A percentile compares a stretch with the other conserved stretches of the same genome.
Conservation (phyloP, 2,329 filamentous ascomycete genomes). For the Boeremia lycopersici region DNA sequence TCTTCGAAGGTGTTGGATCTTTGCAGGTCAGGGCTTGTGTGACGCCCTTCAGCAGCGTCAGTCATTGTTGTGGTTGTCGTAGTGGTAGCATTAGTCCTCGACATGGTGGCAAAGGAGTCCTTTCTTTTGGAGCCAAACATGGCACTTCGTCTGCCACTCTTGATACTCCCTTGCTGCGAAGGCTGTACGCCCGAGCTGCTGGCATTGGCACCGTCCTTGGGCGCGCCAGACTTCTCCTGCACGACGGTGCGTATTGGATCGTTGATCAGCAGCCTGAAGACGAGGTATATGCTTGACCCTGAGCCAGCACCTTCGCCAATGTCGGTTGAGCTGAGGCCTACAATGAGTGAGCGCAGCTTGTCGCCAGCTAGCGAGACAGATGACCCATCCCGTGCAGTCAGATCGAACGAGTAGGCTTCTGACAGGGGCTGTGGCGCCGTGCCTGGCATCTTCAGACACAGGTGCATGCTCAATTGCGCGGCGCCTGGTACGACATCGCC, state of each 20-base stretch:
- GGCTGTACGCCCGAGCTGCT: slow-evolving; percentile 33
- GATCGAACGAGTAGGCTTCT: slow-evolving; percentile 80
- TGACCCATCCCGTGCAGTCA: slow-evolving; percentile 75
- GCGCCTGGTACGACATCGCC: slow-evolving; percentile 77
- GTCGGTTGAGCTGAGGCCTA: slow-evolving; percentile 81
- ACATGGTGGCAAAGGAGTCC: slow-evolving; percentile 33
- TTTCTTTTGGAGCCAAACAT: slow-evolving; percentile 73
- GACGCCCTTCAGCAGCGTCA: slow-evolving; percentile 26
- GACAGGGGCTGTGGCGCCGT: slow-evolving; percentile 72
- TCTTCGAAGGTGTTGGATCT: slow-evolving; percentile 31
- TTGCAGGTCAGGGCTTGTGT: slow-evolving; percentile 33
- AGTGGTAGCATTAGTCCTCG: background rate
- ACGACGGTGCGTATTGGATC: slow-evolving; percentile 50
- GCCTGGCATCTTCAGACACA: slow-evolving; percentile 73
- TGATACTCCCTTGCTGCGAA: slow-evolving; percentile 44
- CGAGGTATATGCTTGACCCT: slow-evolving; percentile 78
- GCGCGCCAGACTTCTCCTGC: slow-evolving; percentile 37
- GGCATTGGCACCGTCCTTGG: slow-evolving; percentile 36
- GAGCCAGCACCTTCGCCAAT: slow-evolving; percentile 67
- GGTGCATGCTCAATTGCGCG: slow-evolving; percentile 72
- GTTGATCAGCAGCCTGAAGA: slow-evolving; percentile 76
- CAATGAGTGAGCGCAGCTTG: slow-evolving; percentile 83
- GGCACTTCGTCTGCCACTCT: slow-evolving; percentile 55
- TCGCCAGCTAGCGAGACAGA: slow-evolving; percentile 67
- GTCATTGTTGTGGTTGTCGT: slow-evolving; percentile 9